Evolutionary conservation across 2,329 filamentous ascomycete genomes (phyloP).

Genomic region (Grosmannia serpens): DNA sequence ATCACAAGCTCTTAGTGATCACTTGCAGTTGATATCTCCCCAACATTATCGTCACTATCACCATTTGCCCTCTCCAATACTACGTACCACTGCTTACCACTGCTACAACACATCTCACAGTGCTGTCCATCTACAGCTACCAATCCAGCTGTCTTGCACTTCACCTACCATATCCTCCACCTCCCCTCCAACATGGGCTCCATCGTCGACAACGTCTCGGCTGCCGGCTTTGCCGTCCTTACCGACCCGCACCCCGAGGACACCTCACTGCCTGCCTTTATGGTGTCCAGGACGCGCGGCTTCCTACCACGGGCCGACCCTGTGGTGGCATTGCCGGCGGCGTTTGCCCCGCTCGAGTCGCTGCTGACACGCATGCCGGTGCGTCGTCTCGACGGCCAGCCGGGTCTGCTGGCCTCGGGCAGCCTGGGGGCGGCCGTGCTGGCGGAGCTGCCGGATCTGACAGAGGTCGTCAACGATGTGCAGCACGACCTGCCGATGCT

Average conservation of each 20-base stretch:
- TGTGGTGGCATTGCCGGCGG: constrained; percentile 51
- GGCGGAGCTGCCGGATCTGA: constrained; percentile 66
- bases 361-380: constrained; percentile 71
- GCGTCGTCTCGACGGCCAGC: constrained; percentile 57
- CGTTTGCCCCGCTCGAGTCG: constrained; percentile 62
- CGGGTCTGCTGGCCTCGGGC: constrained; percentile 65
- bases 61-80: too few relatives aligned
- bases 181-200: constrained; percentile 27
- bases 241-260: constrained; percentile 51
- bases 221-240: constrained; percentile 45
- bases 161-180: too few relatives aligned
- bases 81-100: too few relatives aligned
- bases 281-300: constrained; percentile 64
- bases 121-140: too few relatives aligned
- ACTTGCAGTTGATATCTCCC: too few relatives aligned
- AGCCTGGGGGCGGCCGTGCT: constrained; percentile 65
- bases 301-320: constrained; percentile 61
- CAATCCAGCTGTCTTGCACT: too few relatives aligned
- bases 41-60: too few relatives aligned
- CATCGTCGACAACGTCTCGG: constrained; percentile 17
- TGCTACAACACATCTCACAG: too few relatives aligned
- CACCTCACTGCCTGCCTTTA: constrained; percentile 58
- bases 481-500: constrained; percentile 63
- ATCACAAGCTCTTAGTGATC: too few relatives aligned
- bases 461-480: constrained; percentile 59